These are phyloP conservation scores for Hemileia vastatrix DNA, from an alignment of 1,284 basidiomycete genomes.

Conservation along the genomic window DNA sequence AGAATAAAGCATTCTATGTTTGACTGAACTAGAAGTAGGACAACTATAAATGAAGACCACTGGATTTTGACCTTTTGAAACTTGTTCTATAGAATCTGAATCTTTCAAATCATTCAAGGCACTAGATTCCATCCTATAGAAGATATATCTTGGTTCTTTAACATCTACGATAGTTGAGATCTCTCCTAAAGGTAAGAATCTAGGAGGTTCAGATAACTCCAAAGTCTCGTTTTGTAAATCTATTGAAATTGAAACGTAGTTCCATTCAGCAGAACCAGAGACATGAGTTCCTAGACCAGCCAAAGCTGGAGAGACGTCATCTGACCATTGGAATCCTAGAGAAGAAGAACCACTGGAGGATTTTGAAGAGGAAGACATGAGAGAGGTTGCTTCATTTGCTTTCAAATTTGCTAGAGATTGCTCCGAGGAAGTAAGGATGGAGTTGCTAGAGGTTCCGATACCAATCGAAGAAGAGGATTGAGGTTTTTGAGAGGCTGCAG, in stretches of 20 bases:
- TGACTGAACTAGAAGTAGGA: too few species aligned
- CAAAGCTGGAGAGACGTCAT: neutral
- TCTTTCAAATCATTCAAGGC: neutral
- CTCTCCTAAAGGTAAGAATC: constrained; percentile 28
- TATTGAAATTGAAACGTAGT: constrained; percentile 31
- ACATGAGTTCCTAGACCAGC: constrained; percentile 4
- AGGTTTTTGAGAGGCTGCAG: too few species aligned
- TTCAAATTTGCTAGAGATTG: neutral
- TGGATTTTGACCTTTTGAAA: constrained; percentile 24
- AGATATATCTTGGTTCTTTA: constrained; percentile 30
- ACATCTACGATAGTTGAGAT: neutral
- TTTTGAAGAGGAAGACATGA: neutral
- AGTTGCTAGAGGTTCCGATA: too few species aligned
- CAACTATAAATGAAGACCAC: constrained; percentile 34
- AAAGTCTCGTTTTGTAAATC: constrained; percentile 29
- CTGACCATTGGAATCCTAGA: neutral
- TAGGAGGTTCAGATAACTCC: constrained; percentile 28
- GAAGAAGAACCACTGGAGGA: neutral
- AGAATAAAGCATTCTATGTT: too few species aligned
- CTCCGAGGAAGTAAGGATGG: neutral
- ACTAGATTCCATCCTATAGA: constrained; percentile 28
- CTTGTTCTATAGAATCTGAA: neutral
- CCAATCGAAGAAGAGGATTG: too few species aligned
- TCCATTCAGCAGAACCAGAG: constrained; percentile 32
- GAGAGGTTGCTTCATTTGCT: neutral